Conservation (phyloP, 2,329 filamentous ascomycete genomes). For the Trichoderma asperellum region DNA sequence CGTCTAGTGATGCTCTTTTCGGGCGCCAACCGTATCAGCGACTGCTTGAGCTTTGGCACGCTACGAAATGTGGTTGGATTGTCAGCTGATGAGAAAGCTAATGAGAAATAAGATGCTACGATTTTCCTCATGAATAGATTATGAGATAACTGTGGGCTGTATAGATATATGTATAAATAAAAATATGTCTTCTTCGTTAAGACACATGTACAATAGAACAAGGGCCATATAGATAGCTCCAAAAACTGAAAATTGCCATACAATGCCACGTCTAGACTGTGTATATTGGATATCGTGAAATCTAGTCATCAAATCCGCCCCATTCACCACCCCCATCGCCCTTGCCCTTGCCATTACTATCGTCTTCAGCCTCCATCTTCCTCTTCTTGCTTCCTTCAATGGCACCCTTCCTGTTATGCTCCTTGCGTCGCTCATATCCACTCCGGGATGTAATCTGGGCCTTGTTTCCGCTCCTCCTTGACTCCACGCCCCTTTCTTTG, state of each 20-base stretch:
- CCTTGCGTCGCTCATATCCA: conserved; percentile 70
- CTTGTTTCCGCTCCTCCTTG: conserved; percentile 53
- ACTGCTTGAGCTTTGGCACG: conserved; percentile 87
- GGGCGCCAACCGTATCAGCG: conserved; percentile 75
- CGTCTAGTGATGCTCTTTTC: conserved; percentile 89
- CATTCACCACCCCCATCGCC: conserved; percentile 45
- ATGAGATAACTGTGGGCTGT: not conserved
- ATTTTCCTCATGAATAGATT: conserved; percentile 5
- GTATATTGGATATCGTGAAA: conserved; percentile 6
- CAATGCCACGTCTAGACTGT: not conserved
- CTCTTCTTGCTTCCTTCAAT: conserved; percentile 64
- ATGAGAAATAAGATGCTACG: conserved; percentile 31
- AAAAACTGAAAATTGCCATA: not conserved
- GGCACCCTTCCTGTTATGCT: conserved; percentile 68
- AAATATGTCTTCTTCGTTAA: not conserved
- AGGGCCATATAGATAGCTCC: not conserved
- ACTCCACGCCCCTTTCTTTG: conserved; percentile 80
- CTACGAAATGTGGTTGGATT: conserved; percentile 68
- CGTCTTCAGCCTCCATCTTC: conserved; percentile 43
- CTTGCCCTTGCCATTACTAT: not conserved
- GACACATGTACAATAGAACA: not conserved
- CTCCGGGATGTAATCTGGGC: conserved; percentile 82
- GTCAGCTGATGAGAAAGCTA: conserved; percentile 42
- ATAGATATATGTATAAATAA: conserved; percentile 16
- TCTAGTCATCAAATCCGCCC: conserved; percentile 54